Base-by-base conservation (phyloP, 495 filamentous ascomycete genomes). In the Schizothecium vesticola region DNA sequence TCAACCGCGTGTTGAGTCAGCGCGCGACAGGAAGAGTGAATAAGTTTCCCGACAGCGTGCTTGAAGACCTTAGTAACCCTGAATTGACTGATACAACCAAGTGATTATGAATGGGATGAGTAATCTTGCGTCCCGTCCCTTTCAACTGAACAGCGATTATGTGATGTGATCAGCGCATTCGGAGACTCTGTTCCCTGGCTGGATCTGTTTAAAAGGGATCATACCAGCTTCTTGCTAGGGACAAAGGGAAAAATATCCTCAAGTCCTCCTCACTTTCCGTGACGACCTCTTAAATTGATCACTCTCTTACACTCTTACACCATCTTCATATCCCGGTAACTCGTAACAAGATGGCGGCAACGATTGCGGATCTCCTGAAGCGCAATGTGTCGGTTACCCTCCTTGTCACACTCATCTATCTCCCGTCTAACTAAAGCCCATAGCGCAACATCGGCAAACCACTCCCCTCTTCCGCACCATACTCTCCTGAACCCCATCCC, bases 281-380 rank as follows among this genome's bases (percentile, higher is more conserved):
- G 1, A 1, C 5, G n/a, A 51, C 6, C 16, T n/a, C 43, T n/a
- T n/a, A n/a, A n/a, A 8, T 51, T 19, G 12, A 33, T 6, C 6
- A 3, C 26, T 6, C 31, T 12, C 10, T 13, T 51, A n/a, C 16
- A 51, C 4, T 33, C 31, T 8, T 2, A 51, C 43, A n/a, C 19
- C 16, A n/a, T n/a, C 43, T 51, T n/a, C 19, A 19, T 6, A n/a
- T n/a, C 16, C 43, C 19, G 1, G 6, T 9, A n/a, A 2, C 19
- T 59, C 57, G 3, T 7, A 23, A 61, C 24, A 62, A 29, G 16
- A 65, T 65, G 63, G 12, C 63, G 19, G 1, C 43, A 19, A 71
- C 51, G 4, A 67, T 70, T 61, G 66, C 60, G 4, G 36, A 68
- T 10, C 65, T 71, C 21, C 22, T 65, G 56, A 43, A 68, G 63